phyloP scores from a whole-genome alignment of 2,329 filamentous ascomycete genomes.

The Fusarium concolor region DNA sequence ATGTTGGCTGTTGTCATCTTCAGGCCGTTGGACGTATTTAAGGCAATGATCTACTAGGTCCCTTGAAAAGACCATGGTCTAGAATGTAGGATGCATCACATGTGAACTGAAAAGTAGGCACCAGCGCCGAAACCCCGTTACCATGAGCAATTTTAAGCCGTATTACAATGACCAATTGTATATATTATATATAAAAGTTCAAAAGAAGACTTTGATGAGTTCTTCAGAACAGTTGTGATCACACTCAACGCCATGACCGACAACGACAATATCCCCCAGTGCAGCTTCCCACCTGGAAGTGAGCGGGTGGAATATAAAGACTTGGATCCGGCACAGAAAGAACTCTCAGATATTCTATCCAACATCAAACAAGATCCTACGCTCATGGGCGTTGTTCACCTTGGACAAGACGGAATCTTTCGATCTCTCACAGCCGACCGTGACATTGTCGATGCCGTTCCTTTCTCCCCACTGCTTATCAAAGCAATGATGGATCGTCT shows the following conservation, averaged over 20 bases:
- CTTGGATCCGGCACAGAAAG: neutral
- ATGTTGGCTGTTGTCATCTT: neutral
- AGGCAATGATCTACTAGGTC: neutral
- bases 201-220: neutral
- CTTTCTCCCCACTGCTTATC: conserved; percentile 15
- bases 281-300: neutral
- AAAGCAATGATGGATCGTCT: conserved; percentile 32
- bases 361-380: neutral
- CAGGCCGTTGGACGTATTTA: neutral
- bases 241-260: neutral
- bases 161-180: neutral
- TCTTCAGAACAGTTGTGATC: neutral
- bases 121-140: neutral
- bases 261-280: neutral
- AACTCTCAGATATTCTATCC: neutral
- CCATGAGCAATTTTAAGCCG: no score
- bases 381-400: conserved; percentile 6
- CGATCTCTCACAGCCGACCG: conserved; percentile 32
- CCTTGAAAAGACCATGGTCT: conserved; percentile 8
- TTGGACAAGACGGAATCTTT: conserved; percentile 35
- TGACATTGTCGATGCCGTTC: conserved; percentile 26
- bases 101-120: neutral
- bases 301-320: conserved; percentile 7
- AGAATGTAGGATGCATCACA: conserved; percentile 1
- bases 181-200: neutral